Base-by-base conservation (phyloP, 208 protist genomes). In the Giardia muris region DNA sequence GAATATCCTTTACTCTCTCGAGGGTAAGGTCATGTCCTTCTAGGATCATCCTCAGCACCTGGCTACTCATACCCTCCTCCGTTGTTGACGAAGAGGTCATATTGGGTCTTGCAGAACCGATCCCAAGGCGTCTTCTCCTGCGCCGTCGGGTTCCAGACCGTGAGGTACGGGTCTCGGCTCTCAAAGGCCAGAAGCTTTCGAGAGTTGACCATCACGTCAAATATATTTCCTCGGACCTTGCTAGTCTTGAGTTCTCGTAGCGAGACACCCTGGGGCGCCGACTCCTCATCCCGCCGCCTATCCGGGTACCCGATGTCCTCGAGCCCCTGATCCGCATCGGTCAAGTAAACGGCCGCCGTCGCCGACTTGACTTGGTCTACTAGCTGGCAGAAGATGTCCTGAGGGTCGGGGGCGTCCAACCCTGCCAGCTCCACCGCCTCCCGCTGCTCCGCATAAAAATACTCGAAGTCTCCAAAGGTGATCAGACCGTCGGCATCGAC, bases 401-500 rank as follows among this genome's bases (percentile, higher is more conserved):
- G 43, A 90, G 47, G 46, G 0, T 10, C 88, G 42, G 91, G 4
- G 4, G 45, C 1, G 45, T 90, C 87, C n/a, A 46, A 1, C 0
- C 87, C 87, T 47, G n/a, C 45, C 1, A 45, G 2, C 87, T 90
- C 87, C 87, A 90, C 45, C 0, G 0, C 4, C 88, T 94, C 91
- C 46, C 47, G 2, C 0, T 48, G 3, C 76, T 94, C 92, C 10
- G 86, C 86, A 47, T 92, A 94, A 67, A 93, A 94, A 46, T 46
- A 87, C 0, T 92, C 22, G 86, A 93, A 92, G 46, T 94, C 93
- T 0, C 67, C 44, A 42, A 48, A 86, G 1, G 30, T 46, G 19
- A 94, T 87, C 22, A 90, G 44, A 42, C 93, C 93, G 44, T 94
- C 93, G 19, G 89, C 91, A 86, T 94, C 93, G 43, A 93, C 30